phyloP scores from a whole-genome alignment of 371 early-diverging fungal species.

The Basidiobolus heterosporus region DNA sequence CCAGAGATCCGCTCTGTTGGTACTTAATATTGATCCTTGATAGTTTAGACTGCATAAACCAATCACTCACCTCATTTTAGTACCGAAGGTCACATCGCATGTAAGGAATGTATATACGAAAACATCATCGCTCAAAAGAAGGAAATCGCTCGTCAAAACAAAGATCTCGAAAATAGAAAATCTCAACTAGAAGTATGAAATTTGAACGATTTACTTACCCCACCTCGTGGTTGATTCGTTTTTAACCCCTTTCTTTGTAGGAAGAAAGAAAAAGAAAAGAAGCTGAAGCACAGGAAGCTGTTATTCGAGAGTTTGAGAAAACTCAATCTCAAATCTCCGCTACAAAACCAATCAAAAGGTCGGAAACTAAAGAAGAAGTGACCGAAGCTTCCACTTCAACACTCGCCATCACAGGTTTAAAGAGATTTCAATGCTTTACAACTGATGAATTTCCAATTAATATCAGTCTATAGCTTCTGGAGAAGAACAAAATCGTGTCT shows the following conservation, averaged over 20 bases:
- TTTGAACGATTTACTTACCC: no score
- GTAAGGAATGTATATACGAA: constrained; percentile 80
- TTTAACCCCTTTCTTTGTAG: constrained; percentile 14
- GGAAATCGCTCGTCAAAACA: constrained; percentile 44
- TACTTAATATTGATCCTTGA: constrained; percentile 4
- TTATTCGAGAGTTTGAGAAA: constrained; percentile 6
- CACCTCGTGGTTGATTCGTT: no score
- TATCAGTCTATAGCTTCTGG: not conserved
- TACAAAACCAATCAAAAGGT: not conserved
- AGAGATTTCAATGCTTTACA: not conserved
- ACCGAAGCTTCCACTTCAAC: not conserved
- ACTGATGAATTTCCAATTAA: not conserved
- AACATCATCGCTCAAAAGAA: constrained; percentile 75
- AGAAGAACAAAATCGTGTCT: constrained; percentile 1
- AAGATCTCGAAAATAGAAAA: constrained; percentile 37
- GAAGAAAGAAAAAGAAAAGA: constrained; percentile 4
- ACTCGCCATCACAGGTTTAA: not conserved
- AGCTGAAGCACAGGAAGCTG: constrained; percentile 3
- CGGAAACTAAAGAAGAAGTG: not conserved
- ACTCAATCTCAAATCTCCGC: not conserved
- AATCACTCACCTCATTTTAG: constrained; percentile 9
- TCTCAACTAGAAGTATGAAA: no score
- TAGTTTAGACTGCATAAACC: not conserved
- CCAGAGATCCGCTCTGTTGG: constrained; percentile 70
- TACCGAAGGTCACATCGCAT: constrained; percentile 62